Percentiles rank a stretch among this genome's conserved stretches.
Evolutionary conservation across 106 monocot genomes (phyloP).

Genomic region (Gastrodia elata): DNA sequence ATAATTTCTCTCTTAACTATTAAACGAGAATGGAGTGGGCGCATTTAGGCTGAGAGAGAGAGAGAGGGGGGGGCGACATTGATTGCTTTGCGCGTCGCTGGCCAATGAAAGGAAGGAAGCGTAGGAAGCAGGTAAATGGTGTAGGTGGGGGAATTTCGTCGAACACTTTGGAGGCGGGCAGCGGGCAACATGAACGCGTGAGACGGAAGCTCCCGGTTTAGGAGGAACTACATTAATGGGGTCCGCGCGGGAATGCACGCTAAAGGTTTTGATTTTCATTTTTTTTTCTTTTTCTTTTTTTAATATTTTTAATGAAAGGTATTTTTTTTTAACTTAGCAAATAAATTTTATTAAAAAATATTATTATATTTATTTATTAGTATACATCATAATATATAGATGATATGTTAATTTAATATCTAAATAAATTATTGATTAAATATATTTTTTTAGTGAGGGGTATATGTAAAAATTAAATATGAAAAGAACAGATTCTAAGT

Average conservation of each 20-base stretch:
- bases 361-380: too few species aligned
- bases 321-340: too few species aligned
- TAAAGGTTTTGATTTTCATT: neutral
- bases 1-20: too few species aligned
- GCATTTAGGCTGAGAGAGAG: neutral
- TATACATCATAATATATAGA: too few species aligned
- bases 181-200: neutral
- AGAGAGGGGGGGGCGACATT: neutral
- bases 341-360: too few species aligned
- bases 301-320: too few species aligned
- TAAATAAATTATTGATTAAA: too few species aligned
- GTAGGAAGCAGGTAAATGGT: neutral
- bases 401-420: too few species aligned
- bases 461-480: too few species aligned
- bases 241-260: neutral
- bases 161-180: slow-evolving; percentile 4
- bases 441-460: too few species aligned
- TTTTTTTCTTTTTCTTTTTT: too few species aligned
- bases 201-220: neutral
- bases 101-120: neutral
- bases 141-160: neutral
- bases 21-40: neutral
- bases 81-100: neutral
- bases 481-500: too few species aligned
- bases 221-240: neutral